These are phyloP conservation scores for Coemansia sp. DNA, from an alignment of 192 early-diverging fungal genomes.

Conservation along the genomic window DNA sequence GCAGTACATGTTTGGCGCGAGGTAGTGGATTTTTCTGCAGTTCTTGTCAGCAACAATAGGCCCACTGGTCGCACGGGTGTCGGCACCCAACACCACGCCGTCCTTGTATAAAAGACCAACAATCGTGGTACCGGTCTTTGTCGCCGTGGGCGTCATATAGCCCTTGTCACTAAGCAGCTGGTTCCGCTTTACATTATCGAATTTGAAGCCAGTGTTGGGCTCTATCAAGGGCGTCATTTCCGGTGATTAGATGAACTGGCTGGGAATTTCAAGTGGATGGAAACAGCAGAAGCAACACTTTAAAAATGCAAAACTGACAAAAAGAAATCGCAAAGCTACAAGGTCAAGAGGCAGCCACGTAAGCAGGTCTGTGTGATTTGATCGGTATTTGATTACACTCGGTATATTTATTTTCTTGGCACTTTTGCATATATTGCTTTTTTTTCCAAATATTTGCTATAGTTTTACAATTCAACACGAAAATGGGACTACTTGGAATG, in stretches of 20 bases:
- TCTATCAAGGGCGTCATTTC: slow-evolving; percentile 31
- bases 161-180: slow-evolving; percentile 74
- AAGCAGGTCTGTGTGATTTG: slow-evolving; percentile 14
- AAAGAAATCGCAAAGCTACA: not conserved
- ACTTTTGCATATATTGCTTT: not conserved
- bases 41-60: slow-evolving; percentile 98
- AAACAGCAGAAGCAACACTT: not conserved
- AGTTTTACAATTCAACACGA: not conserved
- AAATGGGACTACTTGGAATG: slow-evolving; percentile 45
- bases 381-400: slow-evolving; percentile 10
- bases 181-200: slow-evolving; percentile 67
- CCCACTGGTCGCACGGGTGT: slow-evolving; percentile 94
- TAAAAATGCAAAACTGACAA: not conserved
- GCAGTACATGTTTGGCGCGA: slow-evolving; percentile 98
- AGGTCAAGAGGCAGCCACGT: not conserved
- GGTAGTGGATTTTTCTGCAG: slow-evolving; percentile 97
- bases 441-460: not conserved
- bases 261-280: not conserved
- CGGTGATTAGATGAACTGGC: not conserved
- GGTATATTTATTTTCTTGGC: not conserved
- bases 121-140: slow-evolving; percentile 97
- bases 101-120: slow-evolving; percentile 93
- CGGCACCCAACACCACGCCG: slow-evolving; percentile 91
- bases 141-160: slow-evolving; percentile 73
- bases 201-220: slow-evolving; percentile 46